Evolutionary conservation across 129 eudicot genomes (phyloP).

Genomic region (carrot (Daucus carota)): DNA sequence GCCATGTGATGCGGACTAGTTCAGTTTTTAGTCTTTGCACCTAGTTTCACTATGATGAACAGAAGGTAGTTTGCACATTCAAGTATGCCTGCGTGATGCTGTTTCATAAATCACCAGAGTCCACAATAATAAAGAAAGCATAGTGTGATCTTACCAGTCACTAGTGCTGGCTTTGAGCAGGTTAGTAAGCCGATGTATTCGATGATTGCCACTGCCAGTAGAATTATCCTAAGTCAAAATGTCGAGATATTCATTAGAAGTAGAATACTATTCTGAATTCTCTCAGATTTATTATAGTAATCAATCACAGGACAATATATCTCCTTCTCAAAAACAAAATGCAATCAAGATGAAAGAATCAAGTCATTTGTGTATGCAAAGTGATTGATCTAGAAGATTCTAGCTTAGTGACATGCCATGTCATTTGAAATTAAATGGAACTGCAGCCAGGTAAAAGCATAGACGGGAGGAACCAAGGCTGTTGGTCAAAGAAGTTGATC

Average conservation of each 20-base stretch:
- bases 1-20: background rate
- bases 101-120: background rate
- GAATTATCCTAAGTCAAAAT: conserved; percentile 40
- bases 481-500: background rate
- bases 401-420: background rate
- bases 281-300: no score
- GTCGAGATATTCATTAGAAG: background rate
- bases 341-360: background rate
- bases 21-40: no score
- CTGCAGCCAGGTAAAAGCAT: background rate
- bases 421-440: background rate
- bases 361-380: background rate
- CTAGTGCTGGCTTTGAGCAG: conserved; percentile 45
- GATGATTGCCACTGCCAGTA: conserved; percentile 23
- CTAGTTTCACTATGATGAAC: background rate
- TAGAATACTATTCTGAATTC: background rate
- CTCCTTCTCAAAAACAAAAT: background rate
- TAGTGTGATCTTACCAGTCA: conserved; percentile 35
- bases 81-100: background rate
- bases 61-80: background rate
- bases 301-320: background rate
- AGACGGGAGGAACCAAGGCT: background rate
- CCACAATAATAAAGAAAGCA: background rate
- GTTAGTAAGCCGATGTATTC: conserved; percentile 34
- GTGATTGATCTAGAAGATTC: background rate